Conservation (phyloP, 768 basidiomycete species). For the Gloeostereum incarnatum region DNA sequence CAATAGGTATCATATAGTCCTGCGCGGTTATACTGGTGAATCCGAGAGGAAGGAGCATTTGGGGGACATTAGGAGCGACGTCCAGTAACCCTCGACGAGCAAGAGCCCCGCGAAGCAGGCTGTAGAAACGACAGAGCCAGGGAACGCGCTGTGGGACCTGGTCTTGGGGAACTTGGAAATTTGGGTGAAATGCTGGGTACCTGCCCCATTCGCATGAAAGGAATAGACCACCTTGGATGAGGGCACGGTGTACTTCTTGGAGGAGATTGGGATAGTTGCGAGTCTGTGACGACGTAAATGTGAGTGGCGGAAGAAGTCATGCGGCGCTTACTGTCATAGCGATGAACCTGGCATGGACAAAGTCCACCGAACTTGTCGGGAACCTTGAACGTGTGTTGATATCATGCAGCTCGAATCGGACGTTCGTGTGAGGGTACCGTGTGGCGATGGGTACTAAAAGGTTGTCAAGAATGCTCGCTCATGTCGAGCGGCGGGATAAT, state of each 20-base stretch:
- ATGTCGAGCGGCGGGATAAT: slow-evolving; percentile 12
- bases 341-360: slow-evolving; percentile 56
- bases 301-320: background rate
- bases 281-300: slow-evolving; percentile 31
- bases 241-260: slow-evolving; percentile 49
- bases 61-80: slow-evolving; percentile 26
- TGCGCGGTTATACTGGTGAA: slow-evolving; percentile 32
- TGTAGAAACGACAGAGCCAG: slow-evolving; percentile 24
- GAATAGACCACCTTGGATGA: slow-evolving; percentile 67
- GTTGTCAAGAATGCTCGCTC: slow-evolving; percentile 9
- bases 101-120: slow-evolving; percentile 25
- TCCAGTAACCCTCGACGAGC: slow-evolving; percentile 25
- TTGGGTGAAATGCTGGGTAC: slow-evolving; percentile 28
- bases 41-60: slow-evolving; percentile 23
- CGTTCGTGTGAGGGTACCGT: slow-evolving; percentile 48
- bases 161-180: slow-evolving; percentile 13
- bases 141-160: slow-evolving; percentile 26
- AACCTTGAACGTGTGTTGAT: slow-evolving; percentile 44
- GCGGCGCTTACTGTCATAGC: slow-evolving; percentile 48
- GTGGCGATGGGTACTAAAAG: slow-evolving; percentile 64
- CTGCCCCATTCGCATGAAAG: slow-evolving; percentile 53
- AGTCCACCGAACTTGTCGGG: slow-evolving; percentile 44
- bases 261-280: slow-evolving; percentile 43
- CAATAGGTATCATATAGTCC: slow-evolving; percentile 41
- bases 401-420: slow-evolving; percentile 59